Conservation (phyloP, 1,139 yeast genomes). For the Yarrowia galli region DNA sequence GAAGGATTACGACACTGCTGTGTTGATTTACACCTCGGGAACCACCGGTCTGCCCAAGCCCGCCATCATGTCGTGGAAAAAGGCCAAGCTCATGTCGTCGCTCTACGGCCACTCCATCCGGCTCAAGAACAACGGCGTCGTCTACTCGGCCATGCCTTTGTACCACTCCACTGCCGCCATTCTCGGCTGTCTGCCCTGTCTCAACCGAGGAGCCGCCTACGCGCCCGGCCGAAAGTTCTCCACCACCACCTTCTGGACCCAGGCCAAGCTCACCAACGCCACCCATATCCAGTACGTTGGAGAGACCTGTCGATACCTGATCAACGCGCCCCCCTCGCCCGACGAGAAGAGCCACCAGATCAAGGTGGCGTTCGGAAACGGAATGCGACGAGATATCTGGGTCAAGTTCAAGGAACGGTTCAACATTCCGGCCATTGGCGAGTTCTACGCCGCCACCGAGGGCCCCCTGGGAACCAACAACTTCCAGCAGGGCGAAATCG, state of each 20-base stretch:
- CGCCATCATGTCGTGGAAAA: constrained; percentile 92
- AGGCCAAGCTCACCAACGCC: constrained; percentile 72
- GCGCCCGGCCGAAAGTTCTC: constrained; percentile 85
- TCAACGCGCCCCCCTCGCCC: constrained; percentile 68
- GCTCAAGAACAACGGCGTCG: constrained; percentile 61
- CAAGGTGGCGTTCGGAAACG: constrained; percentile 86
- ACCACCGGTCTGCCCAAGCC: constrained; percentile 96
- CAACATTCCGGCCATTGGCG: constrained; percentile 78
- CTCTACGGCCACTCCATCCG: constrained; percentile 74
- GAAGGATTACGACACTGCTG: constrained; percentile 59
- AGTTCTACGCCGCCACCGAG: constrained; percentile 94
- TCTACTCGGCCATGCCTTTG: constrained; percentile 93
- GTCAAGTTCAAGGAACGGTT: constrained; percentile 76
- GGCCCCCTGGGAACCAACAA: constrained; percentile 91
- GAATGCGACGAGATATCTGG: constrained; percentile 95
- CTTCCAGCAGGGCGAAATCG: constrained; percentile 78
- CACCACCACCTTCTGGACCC: constrained; percentile 89
- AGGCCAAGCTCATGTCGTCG: constrained; percentile 70
- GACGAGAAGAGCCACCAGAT: constrained; percentile 75
- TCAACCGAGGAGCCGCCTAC: constrained; percentile 70
- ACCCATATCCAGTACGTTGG: constrained; percentile 94
- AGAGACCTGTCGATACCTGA: constrained; percentile 87
- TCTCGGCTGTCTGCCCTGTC: constrained; percentile 79
- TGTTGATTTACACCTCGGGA: constrained; percentile 89
- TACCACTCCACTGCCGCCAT: constrained; percentile 95